Conservation (phyloP, 2,329 filamentous ascomycete genomes). For the Phialophora verrucosa region DNA sequence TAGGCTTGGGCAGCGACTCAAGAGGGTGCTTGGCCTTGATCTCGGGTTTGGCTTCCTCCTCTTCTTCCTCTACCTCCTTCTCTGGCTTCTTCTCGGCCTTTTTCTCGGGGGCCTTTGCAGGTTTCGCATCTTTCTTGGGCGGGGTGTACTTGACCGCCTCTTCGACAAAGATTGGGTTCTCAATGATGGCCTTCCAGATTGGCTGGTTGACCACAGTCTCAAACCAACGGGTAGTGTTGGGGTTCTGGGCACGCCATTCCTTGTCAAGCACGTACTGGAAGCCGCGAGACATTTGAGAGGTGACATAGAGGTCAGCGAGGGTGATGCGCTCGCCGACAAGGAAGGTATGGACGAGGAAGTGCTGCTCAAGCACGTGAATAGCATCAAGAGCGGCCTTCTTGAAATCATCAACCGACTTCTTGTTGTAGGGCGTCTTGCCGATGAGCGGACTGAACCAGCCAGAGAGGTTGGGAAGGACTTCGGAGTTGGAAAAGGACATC, state of each 20-base stretch:
- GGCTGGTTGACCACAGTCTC: conserved; percentile 91
- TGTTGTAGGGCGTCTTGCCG: conserved; percentile 88
- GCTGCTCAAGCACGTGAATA: conserved; percentile 77
- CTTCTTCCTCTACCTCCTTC: conserved; percentile 57
- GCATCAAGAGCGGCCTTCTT: conserved; percentile 72
- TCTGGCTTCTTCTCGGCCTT: conserved; percentile 53
- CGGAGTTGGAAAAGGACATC: conserved; percentile 95
- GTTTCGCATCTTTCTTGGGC: conserved; percentile 72
- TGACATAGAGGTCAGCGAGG: conserved; percentile 88
- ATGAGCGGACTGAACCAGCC: conserved; percentile 86
- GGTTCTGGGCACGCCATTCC: conserved; percentile 80
- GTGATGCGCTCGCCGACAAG: conserved; percentile 97
- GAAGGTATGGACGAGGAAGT: conserved; percentile 92
- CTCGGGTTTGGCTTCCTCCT: conserved; percentile 63
- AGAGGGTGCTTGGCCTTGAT: conserved; percentile 96
- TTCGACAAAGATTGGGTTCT: conserved; percentile 78
- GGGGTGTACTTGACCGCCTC: conserved; percentile 74
- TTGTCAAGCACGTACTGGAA: conserved; percentile 96
- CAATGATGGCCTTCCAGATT: conserved; percentile 81
- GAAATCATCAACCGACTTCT: conserved; percentile 89
- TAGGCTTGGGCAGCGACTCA: conserved; percentile 78
- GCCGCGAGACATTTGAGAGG: conserved; percentile 78
- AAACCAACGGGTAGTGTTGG: conserved; percentile 91
- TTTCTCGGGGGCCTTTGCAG: conserved; percentile 68
- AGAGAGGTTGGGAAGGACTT: conserved; percentile 75